Conservation (phyloP, 2,329 filamentous ascomycete species). For the Aspergillus viridinutans region DNA sequence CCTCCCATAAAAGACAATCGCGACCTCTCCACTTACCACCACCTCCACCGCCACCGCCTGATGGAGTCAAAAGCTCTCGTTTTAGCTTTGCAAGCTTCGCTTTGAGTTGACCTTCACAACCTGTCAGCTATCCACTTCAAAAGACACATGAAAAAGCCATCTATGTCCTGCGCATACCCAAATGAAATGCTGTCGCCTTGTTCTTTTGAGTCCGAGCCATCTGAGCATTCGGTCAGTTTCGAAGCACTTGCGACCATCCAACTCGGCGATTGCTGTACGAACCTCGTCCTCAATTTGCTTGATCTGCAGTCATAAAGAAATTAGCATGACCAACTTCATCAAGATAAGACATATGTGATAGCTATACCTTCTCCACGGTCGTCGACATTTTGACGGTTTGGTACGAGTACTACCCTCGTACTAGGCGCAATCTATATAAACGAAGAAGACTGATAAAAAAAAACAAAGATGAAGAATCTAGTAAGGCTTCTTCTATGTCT, state of each 20-base stretch:
- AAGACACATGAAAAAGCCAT: not conserved
- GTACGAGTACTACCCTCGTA: constrained; percentile 18
- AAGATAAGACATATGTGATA: not conserved
- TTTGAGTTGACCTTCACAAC: constrained; percentile 69
- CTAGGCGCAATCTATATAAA: constrained; percentile 6
- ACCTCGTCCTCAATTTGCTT: constrained; percentile 95
- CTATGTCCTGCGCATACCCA: constrained; percentile 51
- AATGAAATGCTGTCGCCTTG: constrained; percentile 88
- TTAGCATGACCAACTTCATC: constrained; percentile 23
- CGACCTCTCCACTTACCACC: constrained; percentile 46
- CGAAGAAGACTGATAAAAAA: constrained; percentile 3
- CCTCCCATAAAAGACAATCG: constrained; percentile 2
- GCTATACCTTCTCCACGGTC: constrained; percentile 85
- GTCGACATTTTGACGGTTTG: constrained; percentile 72
- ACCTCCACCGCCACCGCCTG: constrained; percentile 72
- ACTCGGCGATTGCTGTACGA: constrained; percentile 35
- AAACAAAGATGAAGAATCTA: constrained; percentile 1
- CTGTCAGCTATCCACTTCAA: constrained; percentile 17
- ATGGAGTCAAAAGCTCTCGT: constrained; percentile 85
- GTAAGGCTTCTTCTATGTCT: not conserved
- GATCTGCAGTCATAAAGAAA: constrained; percentile 58
- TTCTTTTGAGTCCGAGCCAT: constrained; percentile 98
- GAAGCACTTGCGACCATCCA: not conserved
- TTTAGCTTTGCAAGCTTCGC: constrained; percentile 98
- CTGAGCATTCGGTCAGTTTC: constrained; percentile 40